A percentile compares a stretch with the other conserved stretches of the same genome.
phyloP scores from a whole-genome alignment of 2,329 filamentous ascomycete species.

The Colletotrichum sp. region DNA sequence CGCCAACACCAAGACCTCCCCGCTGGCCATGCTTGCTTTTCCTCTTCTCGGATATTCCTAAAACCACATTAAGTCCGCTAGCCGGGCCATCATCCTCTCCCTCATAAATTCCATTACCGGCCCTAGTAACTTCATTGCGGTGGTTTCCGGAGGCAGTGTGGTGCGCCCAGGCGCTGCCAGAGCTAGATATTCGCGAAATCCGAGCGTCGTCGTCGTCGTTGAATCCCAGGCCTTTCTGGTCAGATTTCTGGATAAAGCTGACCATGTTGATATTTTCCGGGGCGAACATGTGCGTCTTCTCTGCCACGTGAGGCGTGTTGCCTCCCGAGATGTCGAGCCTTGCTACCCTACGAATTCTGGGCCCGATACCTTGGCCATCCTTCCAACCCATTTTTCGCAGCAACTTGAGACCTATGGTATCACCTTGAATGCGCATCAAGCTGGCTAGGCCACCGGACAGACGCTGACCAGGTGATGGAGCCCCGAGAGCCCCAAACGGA shows the following conservation, averaged over 20 bases:
- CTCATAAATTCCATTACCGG: background rate
- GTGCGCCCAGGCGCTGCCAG: background rate
- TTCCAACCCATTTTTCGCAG: slow-evolving; percentile 95
- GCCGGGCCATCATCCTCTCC: background rate
- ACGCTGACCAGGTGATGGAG: slow-evolving; percentile 50
- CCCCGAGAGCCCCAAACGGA: slow-evolving; percentile 78
- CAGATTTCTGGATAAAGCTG: slow-evolving; percentile 66
- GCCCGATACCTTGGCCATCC: slow-evolving; percentile 90
- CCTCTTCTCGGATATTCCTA: slow-evolving; percentile 40
- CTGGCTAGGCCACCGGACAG: slow-evolving; percentile 60
- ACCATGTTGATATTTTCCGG: slow-evolving; percentile 80
- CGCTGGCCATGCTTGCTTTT: slow-evolving; percentile 53
- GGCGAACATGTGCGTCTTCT: slow-evolving; percentile 76
- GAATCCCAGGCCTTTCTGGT: slow-evolving; percentile 72
- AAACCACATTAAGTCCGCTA: background rate
- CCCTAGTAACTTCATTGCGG: background rate
- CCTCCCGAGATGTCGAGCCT: slow-evolving; percentile 60
- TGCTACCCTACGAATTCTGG: slow-evolving; percentile 79
- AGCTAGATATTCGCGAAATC: slow-evolving; percentile 32
- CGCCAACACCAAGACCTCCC: slow-evolving; percentile 83
- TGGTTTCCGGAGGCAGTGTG: slow-evolving; percentile 24
- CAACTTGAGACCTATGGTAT: slow-evolving; percentile 86
- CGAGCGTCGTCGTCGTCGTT: slow-evolving; percentile 61
- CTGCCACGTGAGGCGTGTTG: slow-evolving; percentile 31
- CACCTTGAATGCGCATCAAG: slow-evolving; percentile 73